These are phyloP conservation scores for Magnolia kwangsiensis DNA, from an alignment of 164 flowering plant genomes.

Conservation along the genomic window DNA sequence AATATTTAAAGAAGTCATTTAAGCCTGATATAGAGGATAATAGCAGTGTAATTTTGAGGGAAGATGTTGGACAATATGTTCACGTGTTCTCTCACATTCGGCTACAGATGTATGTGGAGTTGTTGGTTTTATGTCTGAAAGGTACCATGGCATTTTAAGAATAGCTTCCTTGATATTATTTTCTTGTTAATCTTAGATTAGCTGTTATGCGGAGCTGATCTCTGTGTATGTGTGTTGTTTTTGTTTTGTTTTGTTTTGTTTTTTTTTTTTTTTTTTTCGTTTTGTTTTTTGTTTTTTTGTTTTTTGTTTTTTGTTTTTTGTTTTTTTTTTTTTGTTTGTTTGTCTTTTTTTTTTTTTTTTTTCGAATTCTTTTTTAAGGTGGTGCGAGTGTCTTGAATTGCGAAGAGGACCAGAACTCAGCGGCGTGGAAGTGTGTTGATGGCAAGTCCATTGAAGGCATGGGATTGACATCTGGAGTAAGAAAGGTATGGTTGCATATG, in stretches of 20 bases:
- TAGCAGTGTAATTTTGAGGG: constrained; percentile 43
- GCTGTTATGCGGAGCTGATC: not conserved
- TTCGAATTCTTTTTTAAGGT: constrained; percentile 37
- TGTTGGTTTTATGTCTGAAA: constrained; percentile 49
- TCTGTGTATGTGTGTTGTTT: not conserved
- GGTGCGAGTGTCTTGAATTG: constrained; percentile 22
- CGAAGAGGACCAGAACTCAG: constrained; percentile 26
- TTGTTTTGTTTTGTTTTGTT: no score
- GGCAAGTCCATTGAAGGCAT: constrained; percentile 47
- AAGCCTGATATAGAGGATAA: constrained; percentile 39
- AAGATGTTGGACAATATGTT: constrained; percentile 76
- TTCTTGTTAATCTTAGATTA: not conserved
- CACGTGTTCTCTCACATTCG: constrained; percentile 88
- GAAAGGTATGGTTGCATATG: constrained; percentile 53
- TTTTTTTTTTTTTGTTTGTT: no score
- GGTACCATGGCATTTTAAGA: constrained; percentile 33
- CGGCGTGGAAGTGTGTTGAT: constrained; percentile 60
- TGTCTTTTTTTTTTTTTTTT: not conserved
- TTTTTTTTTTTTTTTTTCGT: not conserved
- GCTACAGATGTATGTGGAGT: constrained; percentile 70
- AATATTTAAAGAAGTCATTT: constrained; percentile 51
- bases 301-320: no score
- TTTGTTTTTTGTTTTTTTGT: no score
- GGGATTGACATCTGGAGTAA: constrained; percentile 94
- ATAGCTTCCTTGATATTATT: not conserved